These are phyloP conservation scores for Ascodesmis nigricans DNA, from an alignment of 495 filamentous ascomycete species.

Conservation along the genomic window DNA sequence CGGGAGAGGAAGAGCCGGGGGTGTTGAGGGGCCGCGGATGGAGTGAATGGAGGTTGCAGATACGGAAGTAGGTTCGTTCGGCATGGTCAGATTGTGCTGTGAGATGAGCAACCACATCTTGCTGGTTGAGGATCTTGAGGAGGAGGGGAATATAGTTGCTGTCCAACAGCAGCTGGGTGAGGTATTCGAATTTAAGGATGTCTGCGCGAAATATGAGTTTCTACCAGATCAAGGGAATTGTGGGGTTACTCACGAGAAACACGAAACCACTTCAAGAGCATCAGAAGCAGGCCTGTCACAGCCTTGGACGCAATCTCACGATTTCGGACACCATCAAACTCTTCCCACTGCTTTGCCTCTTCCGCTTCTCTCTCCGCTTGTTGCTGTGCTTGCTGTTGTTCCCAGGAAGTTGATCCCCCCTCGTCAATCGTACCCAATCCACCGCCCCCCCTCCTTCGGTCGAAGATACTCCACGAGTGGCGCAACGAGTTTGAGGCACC, in stretches of 20 bases:
- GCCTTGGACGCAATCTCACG: constrained; percentile 81
- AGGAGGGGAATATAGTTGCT: constrained; percentile 83
- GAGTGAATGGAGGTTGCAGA: constrained; percentile 44
- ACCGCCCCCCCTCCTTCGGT: constrained; percentile 4
- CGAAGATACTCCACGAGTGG: constrained; percentile 17
- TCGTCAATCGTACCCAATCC: constrained; percentile 4
- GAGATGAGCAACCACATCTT: constrained; percentile 75
- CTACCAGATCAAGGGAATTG: too few species aligned
- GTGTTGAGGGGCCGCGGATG: constrained; percentile 18
- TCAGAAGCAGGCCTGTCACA: constrained; percentile 60
- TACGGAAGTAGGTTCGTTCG: constrained; percentile 73
- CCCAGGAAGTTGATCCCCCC: constrained; percentile 2
- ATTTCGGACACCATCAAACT: constrained; percentile 54
- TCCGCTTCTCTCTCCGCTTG: constrained; percentile 12
- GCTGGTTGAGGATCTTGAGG: constrained; percentile 75
- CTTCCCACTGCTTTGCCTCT: constrained; percentile 29
- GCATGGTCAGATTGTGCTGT: constrained; percentile 64
- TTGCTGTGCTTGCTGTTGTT: constrained; percentile 8
- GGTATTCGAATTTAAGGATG: constrained; percentile 84
- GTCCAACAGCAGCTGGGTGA: constrained; percentile 80
- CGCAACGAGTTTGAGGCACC: constrained; percentile 9
- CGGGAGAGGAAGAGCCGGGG: constrained; percentile 24
- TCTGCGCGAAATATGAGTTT: constrained; percentile 39
- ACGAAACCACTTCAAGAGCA: constrained; percentile 91
- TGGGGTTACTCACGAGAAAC: constrained; percentile 48